Conservation (phyloP, 2,329 filamentous ascomycete species). For the Scytalidium sp. region DNA sequence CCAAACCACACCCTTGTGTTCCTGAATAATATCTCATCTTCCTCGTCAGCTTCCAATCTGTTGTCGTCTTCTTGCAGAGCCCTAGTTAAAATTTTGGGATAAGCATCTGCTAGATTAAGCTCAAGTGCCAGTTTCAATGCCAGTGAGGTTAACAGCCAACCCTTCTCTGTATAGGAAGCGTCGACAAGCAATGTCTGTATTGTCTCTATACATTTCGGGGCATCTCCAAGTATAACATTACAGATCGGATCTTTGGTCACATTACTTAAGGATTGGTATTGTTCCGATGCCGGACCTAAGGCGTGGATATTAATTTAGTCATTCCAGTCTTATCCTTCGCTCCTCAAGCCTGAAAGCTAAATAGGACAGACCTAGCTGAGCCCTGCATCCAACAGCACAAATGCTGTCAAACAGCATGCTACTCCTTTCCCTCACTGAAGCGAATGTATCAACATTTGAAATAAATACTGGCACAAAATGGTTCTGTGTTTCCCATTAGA, state of each 20-base stretch:
- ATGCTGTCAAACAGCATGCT: conserved; percentile 49
- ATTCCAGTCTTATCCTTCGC: not conserved
- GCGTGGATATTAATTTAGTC: conserved; percentile 4
- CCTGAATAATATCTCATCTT: conserved; percentile 33
- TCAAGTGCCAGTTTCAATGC: conserved; percentile 49
- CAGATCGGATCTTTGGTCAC: conserved; percentile 43
- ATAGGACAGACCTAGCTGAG: conserved; percentile 20
- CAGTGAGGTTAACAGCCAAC: conserved; percentile 46
- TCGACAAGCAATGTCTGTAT: conserved; percentile 49
- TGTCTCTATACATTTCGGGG: conserved; percentile 40
- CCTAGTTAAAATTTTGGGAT: conserved; percentile 16
- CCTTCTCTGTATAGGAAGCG: conserved; percentile 50
- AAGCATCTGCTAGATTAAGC: conserved; percentile 40
- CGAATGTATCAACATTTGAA: conserved; percentile 38
- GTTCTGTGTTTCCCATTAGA: conserved; percentile 23
- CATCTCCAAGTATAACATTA: conserved; percentile 37
- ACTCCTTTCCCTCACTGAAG: conserved; percentile 42
- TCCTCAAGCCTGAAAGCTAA: too few species aligned
- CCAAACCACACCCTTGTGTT: conserved; percentile 49
- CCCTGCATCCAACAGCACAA: conserved; percentile 48
- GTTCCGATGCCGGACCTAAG: conserved; percentile 34
- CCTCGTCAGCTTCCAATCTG: conserved; percentile 15
- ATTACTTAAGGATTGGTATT: conserved; percentile 40
- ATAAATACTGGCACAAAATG: conserved; percentile 48
- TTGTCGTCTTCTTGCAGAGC: conserved; percentile 10